Percentiles rank a stretch among this genome's conserved stretches.
These are phyloP conservation scores for Begonia masoniana DNA, from an alignment of 306 rosid genomes.

Conservation along the genomic window DNA sequence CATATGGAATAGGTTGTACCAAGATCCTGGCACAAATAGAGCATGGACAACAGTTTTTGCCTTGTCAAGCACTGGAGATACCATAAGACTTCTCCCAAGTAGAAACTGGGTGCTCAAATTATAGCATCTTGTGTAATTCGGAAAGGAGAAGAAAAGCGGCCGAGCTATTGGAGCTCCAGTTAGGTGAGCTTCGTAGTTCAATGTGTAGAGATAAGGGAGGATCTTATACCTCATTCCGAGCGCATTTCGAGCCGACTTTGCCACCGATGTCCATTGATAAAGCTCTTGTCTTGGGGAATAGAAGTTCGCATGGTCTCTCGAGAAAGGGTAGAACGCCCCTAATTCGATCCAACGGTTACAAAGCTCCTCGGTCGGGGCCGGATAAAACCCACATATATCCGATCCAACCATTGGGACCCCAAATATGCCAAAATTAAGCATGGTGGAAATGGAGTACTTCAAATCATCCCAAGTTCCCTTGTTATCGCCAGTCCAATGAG, in stretches of 20 bases:
- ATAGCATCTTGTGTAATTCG: slow-evolving; percentile 44
- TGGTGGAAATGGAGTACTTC: slow-evolving; percentile 72
- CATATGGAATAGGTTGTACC: slow-evolving; percentile 81
- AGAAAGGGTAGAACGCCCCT: slow-evolving; percentile 94
- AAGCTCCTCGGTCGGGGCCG: slow-evolving; percentile 85
- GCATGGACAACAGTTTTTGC: slow-evolving; percentile 65
- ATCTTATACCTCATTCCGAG: slow-evolving; percentile 76
- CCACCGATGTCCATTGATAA: slow-evolving; percentile 91
- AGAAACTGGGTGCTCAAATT: slow-evolving; percentile 80
- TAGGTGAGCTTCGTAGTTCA: slow-evolving; percentile 74
- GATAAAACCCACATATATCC: slow-evolving; percentile 92
- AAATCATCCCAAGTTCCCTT: slow-evolving; percentile 81
- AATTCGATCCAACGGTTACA: slow-evolving; percentile 97
- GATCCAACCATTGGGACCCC: slow-evolving; percentile 99
- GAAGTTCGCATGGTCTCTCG: slow-evolving; percentile 88
- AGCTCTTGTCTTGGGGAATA: slow-evolving; percentile 95
- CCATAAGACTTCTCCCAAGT: slow-evolving; percentile 67
- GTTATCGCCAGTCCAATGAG: slow-evolving; percentile 99
- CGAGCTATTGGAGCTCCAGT: slow-evolving; percentile 91
- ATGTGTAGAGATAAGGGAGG: slow-evolving; percentile 85
- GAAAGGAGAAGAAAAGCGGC: slow-evolving; percentile 89
- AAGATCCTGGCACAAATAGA: slow-evolving; percentile 78
- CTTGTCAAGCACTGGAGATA: slow-evolving; percentile 79
- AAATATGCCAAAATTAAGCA: slow-evolving; percentile 88
- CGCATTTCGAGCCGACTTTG: slow-evolving; percentile 79